Base-by-base conservation (phyloP, 2,329 filamentous ascomycete species). In the Penicillium verrucosum region DNA sequence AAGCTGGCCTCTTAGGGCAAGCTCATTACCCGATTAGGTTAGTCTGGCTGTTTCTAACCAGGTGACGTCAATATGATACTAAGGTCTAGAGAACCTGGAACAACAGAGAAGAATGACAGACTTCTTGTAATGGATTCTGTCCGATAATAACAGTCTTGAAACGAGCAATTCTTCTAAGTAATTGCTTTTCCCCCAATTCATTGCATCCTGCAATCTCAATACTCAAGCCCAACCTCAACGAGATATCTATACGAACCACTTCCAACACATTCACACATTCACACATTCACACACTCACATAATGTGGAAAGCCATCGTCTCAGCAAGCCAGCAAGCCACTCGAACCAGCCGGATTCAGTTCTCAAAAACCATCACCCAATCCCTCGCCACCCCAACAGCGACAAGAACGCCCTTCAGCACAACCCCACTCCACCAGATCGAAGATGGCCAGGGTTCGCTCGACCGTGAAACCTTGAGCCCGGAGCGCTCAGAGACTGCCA, bases 381-480 rank as follows among this genome's bases (percentile, higher is more conserved):
- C 29, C 46, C 44, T 59, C 44, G 43, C 42, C 45, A 46, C 25
- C 18, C 37, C 54, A 36, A 36, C 27, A 23, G 11, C 54, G 36
- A 40, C 47, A 9, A 38, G 29, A 16, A 49, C 48, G 6, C 29
- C 54, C 9, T 60, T 63, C 21, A 55, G 56, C 38, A 50, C 57
- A n/a, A 34, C 60, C 27, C 37, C 57, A 29, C 27, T 21, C 12
- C 18, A 36, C 18, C 60, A 60, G 25, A 63, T 63, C 18, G 51
- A 61, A 32, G 5, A 38, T 4, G n/a, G 14, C 25, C 49, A 48
- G 18, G n/a, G 29, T 18, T 43, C 50, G 36, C 59, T 54, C 18
- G 81, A 87, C 68, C 82, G 85, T 50, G 81, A 87, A 60, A 80
- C 80, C 3, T 80, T 95, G 34, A 83, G 88, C 57, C 85, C 88